A percentile compares a stretch with the other conserved stretches of the same genome.
These are phyloP conservation scores for Melanomma pulvis-pyrius DNA, from an alignment of 495 filamentous ascomycete genomes.

Conservation along the genomic window DNA sequence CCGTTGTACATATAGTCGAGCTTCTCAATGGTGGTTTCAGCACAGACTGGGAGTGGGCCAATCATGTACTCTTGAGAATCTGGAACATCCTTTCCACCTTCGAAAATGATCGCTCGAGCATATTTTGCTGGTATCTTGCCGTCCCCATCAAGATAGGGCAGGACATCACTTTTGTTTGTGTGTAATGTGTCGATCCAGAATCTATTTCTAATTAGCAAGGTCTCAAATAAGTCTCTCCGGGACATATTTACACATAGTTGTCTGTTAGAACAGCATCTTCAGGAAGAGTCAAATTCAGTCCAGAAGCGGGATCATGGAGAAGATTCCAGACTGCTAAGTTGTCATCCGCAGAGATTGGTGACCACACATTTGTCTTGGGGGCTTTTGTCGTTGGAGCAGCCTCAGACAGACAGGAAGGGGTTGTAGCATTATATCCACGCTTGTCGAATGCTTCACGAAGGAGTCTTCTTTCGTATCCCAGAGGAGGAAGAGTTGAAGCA, in stretches of 20 bases:
- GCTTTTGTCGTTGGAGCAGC: constrained; percentile 1
- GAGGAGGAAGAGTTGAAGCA: constrained; percentile 1
- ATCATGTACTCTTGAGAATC: constrained; percentile 36
- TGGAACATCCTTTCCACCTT: constrained; percentile 26
- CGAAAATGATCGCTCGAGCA: constrained; percentile 29
- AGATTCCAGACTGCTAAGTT: constrained; percentile 23
- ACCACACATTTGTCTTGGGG: constrained; percentile 20
- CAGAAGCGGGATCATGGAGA: constrained; percentile 18
- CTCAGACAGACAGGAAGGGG: background rate
- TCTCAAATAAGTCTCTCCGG: background rate
- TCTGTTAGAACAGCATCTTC: constrained; percentile 26
- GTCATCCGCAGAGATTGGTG: constrained; percentile 15
- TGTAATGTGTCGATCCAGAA: constrained; percentile 29
- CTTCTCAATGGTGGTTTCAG: constrained; percentile 30
- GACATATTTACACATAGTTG: constrained; percentile 14
- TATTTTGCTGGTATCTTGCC: constrained; percentile 25
- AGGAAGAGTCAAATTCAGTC: constrained; percentile 28
- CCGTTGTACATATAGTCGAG: constrained; percentile 36
- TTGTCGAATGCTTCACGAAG: constrained; percentile 17
- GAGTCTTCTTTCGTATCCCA: constrained; percentile 10
- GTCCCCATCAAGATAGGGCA: constrained; percentile 25
- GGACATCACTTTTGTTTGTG: constrained; percentile 24
- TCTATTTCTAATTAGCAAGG: background rate
- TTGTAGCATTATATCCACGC: constrained; percentile 18
- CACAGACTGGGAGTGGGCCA: constrained; percentile 24